A percentile compares a stretch with the other conserved stretches of the same genome.
phyloP scores from a whole-genome alignment of 1,139 yeast species.

The Taphrina flavorubra region DNA sequence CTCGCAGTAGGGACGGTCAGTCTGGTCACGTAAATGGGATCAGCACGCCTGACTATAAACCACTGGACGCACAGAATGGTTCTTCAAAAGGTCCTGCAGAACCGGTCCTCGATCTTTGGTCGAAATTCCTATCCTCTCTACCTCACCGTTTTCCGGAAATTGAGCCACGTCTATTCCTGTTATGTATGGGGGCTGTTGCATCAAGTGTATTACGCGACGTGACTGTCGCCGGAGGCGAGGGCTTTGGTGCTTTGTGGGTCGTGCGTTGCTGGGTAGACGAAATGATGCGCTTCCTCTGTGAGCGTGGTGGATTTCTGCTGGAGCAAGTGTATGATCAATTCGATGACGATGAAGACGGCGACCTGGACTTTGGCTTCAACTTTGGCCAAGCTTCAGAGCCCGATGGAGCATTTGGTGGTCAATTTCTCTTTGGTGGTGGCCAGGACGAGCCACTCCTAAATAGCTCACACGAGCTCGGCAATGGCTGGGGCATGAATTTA shows the following conservation, averaged over 20 bases:
- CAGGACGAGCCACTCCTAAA: slow-evolving; percentile 22
- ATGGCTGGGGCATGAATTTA: slow-evolving; percentile 26
- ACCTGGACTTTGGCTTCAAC: slow-evolving; percentile 34
- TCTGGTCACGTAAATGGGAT: slow-evolving; percentile 25
- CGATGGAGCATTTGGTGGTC: slow-evolving; percentile 16
- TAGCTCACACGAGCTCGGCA: slow-evolving; percentile 13
- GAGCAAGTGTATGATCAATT: slow-evolving; percentile 42
- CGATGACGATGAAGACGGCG: slow-evolving; percentile 37
- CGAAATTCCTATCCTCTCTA: slow-evolving; percentile 55
- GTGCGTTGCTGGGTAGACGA: slow-evolving; percentile 79
- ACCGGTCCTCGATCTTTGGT: slow-evolving; percentile 53
- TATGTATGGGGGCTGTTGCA: slow-evolving; percentile 62
- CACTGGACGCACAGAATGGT: slow-evolving; percentile 10
- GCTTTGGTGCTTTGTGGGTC: slow-evolving; percentile 80
- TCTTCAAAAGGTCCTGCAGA: slow-evolving; percentile 24
- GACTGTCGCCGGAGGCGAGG: slow-evolving; percentile 63
- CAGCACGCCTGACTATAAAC: slow-evolving; percentile 7
- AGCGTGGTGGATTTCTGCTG: slow-evolving; percentile 66
- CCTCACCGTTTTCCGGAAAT: slow-evolving; percentile 59
- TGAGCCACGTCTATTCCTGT: slow-evolving; percentile 63
- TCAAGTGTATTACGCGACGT: slow-evolving; percentile 72
- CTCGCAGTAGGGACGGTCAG: not conserved
- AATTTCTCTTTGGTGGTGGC: slow-evolving; percentile 29
- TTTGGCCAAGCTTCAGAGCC: slow-evolving; percentile 2
- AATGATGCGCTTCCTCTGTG: slow-evolving; percentile 71